Evolutionary conservation across 768 basidiomycete species (phyloP), one percentile per base, ranked within the genome.

Genomic region (Melanogaster broomeanus): DNA sequence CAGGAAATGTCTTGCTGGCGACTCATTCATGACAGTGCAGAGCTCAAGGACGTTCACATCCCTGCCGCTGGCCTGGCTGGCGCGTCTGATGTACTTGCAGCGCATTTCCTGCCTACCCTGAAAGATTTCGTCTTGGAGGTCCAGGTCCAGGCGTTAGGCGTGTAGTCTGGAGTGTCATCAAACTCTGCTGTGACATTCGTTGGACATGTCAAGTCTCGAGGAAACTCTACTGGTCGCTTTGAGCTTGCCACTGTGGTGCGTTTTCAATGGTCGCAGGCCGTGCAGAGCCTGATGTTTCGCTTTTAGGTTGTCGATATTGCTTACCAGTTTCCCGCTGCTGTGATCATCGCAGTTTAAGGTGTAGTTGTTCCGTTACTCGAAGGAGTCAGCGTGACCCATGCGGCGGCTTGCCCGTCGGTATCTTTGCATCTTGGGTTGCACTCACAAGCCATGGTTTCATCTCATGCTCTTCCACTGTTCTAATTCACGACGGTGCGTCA

Each of bases 1-100:
- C 50, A 22, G 68, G 68, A n/a, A 55, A 63, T 2, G 45, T 71
- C 15, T 57, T 56, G 8, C 66, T 69, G 65, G 34, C 53, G 68
- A 31, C 57, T 69, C 16, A 59, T 71, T 11, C 57, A 69, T 16
- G 66, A 61, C 9, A 46, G 59, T n/a, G 43, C 53, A 0, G 61
- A 63, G 3, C 47, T 68, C 9, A 67, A 62, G 12, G 39, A 51
- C 21, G 9, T 25, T 6, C 11, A 42, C 9, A 51, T 61, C 8
- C 45, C 45, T 46, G 62, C 62, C 11, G 31, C 50, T 27, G 57
- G 57, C 1, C 49, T 60, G 46, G 51, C 55, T 0, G 55, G 45
- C 0, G 30, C 28, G 9, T 59, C 57, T 0, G 54, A 57, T 12
- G 11, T 51, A 4, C n/a, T 62, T n/a, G 53, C 60, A 2, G 60